phyloP scores from a whole-genome alignment of 78 protist species.

The Planoprotostelium fungivorum region DNA sequence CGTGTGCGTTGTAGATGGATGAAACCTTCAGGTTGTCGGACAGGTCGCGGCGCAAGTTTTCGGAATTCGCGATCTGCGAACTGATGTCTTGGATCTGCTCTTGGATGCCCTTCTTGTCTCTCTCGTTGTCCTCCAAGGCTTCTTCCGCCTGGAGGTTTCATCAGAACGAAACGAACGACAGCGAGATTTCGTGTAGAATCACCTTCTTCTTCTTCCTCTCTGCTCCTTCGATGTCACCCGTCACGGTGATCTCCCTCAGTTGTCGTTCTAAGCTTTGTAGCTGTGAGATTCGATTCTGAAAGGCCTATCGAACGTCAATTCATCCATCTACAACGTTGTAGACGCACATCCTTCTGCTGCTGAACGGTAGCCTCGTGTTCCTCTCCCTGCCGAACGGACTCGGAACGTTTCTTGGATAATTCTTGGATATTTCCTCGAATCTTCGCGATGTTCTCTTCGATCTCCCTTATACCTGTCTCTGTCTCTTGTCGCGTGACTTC shows the following conservation, averaged over 20 bases:
- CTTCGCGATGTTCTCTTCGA: neutral
- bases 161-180: neutral
- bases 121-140: neutral
- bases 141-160: neutral
- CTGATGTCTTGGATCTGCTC: neutral
- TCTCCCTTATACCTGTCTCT: neutral
- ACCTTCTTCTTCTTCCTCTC: neutral
- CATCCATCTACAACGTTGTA: too few species aligned
- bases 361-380: slow-evolving; percentile 3
- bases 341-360: slow-evolving; percentile 23
- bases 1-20: neutral
- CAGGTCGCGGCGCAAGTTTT: neutral
- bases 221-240: neutral
- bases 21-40: neutral
- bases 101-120: neutral
- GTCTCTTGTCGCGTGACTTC: neutral
- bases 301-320: slow-evolving; percentile 1
- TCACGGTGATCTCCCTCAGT: neutral
- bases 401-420: neutral
- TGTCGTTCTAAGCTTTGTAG: neutral
- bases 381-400: neutral
- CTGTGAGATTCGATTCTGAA: neutral
- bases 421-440: too few species aligned
- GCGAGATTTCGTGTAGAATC: neutral
- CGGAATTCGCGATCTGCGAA: neutral